These are phyloP conservation scores for Kwoniella sp. DNA, from an alignment of 768 basidiomycete genomes.

Conservation along the genomic window DNA sequence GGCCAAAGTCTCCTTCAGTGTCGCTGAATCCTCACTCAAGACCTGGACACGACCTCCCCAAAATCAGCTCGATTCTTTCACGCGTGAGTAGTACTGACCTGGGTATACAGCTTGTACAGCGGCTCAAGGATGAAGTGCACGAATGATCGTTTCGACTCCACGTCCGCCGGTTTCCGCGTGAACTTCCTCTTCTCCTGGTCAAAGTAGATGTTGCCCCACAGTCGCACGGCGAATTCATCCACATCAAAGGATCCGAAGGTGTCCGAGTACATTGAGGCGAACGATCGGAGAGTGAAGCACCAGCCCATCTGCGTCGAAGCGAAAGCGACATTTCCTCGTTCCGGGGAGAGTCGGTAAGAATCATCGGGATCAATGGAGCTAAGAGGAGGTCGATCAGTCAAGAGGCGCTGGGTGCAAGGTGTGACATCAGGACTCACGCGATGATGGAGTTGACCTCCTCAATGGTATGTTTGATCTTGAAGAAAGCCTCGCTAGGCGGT, in stretches of 20 bases:
- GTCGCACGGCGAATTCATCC: conserved; percentile 78
- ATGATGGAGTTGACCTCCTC: conserved; percentile 98
- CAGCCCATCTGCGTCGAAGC: conserved; percentile 96
- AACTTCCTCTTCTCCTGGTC: conserved; percentile 83
- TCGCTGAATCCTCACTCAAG: conserved; percentile 89
- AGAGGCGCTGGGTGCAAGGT: too few relatives aligned
- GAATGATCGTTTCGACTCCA: conserved; percentile 79
- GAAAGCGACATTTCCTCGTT: conserved; percentile 94
- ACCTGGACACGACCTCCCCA: conserved; percentile 62
- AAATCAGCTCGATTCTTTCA: conserved; percentile 2
- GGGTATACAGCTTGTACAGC: conserved; percentile 92
- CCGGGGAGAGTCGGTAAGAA: conserved; percentile 83
- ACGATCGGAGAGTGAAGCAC: conserved; percentile 93
- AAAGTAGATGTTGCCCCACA: conserved; percentile 99
- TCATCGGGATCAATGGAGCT: conserved; percentile 80
- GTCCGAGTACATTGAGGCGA: conserved; percentile 94
- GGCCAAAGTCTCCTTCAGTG: conserved; percentile 74
- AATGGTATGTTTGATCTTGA: conserved; percentile 98
- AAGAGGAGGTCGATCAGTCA: conserved; percentile 38
- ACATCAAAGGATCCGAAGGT: conserved; percentile 81
- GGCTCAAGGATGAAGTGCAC: conserved; percentile 96
- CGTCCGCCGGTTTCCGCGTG: conserved; percentile 77
- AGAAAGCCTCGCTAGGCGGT: conserved; percentile 94
- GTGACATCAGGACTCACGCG: conserved; percentile 69
- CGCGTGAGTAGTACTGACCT: conserved; percentile 46